phyloP scores from a whole-genome alignment of 768 basidiomycete genomes.

The Mycena rosella region DNA sequence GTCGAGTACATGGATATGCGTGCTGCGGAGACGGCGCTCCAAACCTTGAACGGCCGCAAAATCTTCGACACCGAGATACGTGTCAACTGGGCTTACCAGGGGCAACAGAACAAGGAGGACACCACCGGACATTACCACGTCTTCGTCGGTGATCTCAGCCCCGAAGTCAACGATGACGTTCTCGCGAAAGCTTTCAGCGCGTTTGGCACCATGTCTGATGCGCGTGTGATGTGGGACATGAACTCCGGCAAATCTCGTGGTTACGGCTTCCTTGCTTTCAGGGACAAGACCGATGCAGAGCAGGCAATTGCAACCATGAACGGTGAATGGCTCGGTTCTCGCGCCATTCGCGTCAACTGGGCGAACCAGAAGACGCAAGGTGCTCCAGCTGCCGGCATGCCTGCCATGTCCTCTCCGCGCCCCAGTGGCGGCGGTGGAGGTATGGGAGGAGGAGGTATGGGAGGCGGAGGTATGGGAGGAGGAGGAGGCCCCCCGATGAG shows the following conservation, averaged over 20 bases:
- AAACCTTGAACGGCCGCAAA: conserved; percentile 98
- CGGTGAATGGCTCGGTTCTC: conserved; percentile 98
- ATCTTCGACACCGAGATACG: conserved; percentile 99
- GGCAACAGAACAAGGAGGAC: conserved; percentile 98
- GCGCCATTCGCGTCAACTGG: conserved; percentile 99
- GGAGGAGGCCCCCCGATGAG: conserved; percentile 44
- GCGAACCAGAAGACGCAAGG: conserved; percentile 99
- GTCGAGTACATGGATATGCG: conserved; percentile 99
- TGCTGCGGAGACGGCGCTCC: conserved; percentile 97
- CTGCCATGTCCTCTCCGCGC: conserved; percentile 52
- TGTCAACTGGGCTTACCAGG: conserved; percentile 99
- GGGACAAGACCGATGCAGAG: conserved; percentile 99
- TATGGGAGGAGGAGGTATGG: background rate
- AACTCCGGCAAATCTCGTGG: conserved; percentile 98
- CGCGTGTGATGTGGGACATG: conserved; percentile 99
- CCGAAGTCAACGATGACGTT: conserved; percentile 98
- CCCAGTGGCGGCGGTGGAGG: conserved; percentile 48
- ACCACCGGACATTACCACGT: conserved; percentile 98
- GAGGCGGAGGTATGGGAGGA: background rate
- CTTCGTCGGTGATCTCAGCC: conserved; percentile 99
- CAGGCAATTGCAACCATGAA: conserved; percentile 99
- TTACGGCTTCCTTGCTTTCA: conserved; percentile 98
- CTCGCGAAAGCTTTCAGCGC: conserved; percentile 97
- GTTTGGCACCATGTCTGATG: conserved; percentile 96
- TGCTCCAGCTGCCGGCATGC: conserved; percentile 47